Base-by-base conservation (phyloP, 1,284 basidiomycete genomes). In the Cutaneotrichosporon mucoides region DNA sequence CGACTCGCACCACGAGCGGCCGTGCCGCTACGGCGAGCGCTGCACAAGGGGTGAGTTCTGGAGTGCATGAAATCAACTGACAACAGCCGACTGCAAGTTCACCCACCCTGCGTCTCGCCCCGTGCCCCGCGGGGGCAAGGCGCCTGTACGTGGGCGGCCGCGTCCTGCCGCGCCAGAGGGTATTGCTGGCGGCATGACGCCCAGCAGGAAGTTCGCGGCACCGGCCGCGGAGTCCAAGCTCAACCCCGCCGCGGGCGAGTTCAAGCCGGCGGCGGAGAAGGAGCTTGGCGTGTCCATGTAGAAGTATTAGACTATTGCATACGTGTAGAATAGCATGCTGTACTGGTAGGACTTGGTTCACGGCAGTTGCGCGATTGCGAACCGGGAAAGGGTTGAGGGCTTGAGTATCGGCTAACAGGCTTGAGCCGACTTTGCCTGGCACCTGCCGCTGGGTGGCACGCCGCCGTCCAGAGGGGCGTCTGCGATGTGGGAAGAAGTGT, bases 21-120 rank as follows among this genome's bases (percentile, higher is more conserved):
- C 64, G 4, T 76, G 75, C 54, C 58, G 73, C 33, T 76, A 70
- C 53, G 75, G 56, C n/a, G 75, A 75, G 57, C 59, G 70, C 35
- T 76, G 75, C 61, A 76, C 73, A 6, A 53, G 73, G 46, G 57
- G 71, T 73, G 48, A 66, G 69, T 66, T 44, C 1, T 3, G n/a
- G n/a, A n/a, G 4, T 37, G 15, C 2, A 16, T 45, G n/a, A 5
- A 37, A 4, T n/a, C 8, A 35, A 41, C 50, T 43, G 10, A 44
- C 42, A n/a, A 33, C 57, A 49, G 71, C 68, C 55, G 71, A 74
- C 60, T 74, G 72, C 59, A 72, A 69, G 62, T 74, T 74, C 55
- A 42, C 65, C 2, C 72, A 73, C 57, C 72, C 72, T 4, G 52
- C 67, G 34, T 68, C 68, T 1, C 52, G 72, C 46, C 69, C 70